Percentiles rank a stretch among this genome's conserved stretches.
These are phyloP conservation scores for Phaeotremella skinneri DNA, from an alignment of 768 basidiomycete genomes.

Conservation along the genomic window DNA sequence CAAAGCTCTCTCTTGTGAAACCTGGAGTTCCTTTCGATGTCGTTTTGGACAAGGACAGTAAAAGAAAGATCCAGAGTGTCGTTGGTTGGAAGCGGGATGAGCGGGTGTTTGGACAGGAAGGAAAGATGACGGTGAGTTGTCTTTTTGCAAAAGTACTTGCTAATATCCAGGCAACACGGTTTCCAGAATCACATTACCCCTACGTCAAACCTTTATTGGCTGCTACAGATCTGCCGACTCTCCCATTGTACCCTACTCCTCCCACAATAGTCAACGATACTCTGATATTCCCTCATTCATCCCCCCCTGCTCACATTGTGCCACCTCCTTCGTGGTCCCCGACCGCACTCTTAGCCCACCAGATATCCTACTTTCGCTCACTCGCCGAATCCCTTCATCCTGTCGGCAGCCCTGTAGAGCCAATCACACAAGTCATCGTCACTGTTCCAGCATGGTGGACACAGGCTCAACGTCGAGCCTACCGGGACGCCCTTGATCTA, in stretches of 20 bases:
- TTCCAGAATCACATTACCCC: conserved; percentile 81
- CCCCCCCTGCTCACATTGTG: conserved; percentile 35
- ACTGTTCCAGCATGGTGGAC: conserved; percentile 88
- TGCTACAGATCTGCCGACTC: conserved; percentile 17
- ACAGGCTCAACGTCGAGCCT: conserved; percentile 84
- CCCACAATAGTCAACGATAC: conserved; percentile 35
- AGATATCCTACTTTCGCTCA: conserved; percentile 82
- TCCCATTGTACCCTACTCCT: conserved; percentile 45
- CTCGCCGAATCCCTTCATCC: conserved; percentile 72
- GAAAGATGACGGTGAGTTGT: conserved; percentile 73
- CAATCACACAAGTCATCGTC: conserved; percentile 77
- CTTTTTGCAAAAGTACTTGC: conserved; percentile 1
- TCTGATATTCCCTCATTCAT: conserved; percentile 45
- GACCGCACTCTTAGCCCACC: conserved; percentile 92
- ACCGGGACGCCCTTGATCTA: conserved; percentile 87
- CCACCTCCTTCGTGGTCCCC: conserved; percentile 62
- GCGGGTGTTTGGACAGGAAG: conserved; percentile 83
- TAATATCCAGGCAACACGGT: conserved; percentile 73
- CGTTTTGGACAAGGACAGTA: conserved; percentile 92
- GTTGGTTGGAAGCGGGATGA: conserved; percentile 89
- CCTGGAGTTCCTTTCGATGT: conserved; percentile 94
- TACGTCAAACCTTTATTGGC: conserved; percentile 82
- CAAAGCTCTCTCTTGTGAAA: conserved; percentile 92
- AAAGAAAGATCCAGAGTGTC: conserved; percentile 85
- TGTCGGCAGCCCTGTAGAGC: conserved; percentile 57